Base-by-base conservation (phyloP, 2,329 filamentous ascomycete species). In the Ophiostoma sp. region DNA sequence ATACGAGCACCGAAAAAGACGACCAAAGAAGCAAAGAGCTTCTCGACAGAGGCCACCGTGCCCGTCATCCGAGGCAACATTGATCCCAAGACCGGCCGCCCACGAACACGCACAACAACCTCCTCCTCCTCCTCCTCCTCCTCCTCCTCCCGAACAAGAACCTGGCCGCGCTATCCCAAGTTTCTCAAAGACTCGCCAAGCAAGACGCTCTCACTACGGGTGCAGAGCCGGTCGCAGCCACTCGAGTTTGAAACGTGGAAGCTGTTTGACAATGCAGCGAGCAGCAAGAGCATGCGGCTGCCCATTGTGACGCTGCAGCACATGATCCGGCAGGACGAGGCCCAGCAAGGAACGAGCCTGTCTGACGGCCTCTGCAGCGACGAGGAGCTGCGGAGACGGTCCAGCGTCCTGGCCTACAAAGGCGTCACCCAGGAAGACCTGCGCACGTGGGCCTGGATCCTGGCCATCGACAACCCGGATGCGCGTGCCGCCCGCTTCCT, bases 401-500 rank as follows among this genome's bases (percentile, higher is more conserved):
- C 80, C 7, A 72, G 74, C 41, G 72, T 71, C 27, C 67, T 80
- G 9, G 73, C 73, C 2, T 69, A 68, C 55, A 78, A 75, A 64
- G 79, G 78, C 5, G 74, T 78, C 69, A 72, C 73, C 1, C 74
- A 74, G 67, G 73, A 73, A 1, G 75, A 80, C 52, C 65, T 81
- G 42, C 75, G 76, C 12, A 76, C 78, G 52, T 81, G 80, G 80
- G 68, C 77, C 55, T 81, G 78, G 79, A 79, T 82, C 38, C 64
- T 82, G 18, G 75, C 74, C 0, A 77, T 74, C 0, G 69, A 75
- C 6, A 72, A 76, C 64, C 75, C 76, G 7, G 80, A 81, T 67
- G 72, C 66, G 55, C 76, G 77, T 14, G 73, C 79, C 6, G 71
- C 76, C 62, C 76, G 80, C 11, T 75, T 81, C 36, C 65, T 79